These are phyloP conservation scores for Kwoniella dendrophila DNA, from an alignment of 768 basidiomycete genomes.

Conservation along the genomic window DNA sequence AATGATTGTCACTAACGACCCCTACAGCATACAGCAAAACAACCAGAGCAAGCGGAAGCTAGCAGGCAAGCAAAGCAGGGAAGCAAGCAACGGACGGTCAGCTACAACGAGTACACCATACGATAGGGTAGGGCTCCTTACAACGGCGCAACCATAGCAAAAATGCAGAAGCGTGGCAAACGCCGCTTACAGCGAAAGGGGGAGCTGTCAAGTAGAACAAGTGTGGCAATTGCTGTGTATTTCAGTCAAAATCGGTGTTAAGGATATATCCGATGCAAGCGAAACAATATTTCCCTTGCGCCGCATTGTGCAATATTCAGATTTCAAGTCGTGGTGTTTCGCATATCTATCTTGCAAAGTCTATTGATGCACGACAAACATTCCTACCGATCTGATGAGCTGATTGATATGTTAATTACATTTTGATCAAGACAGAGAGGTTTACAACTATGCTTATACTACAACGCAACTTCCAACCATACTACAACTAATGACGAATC, in stretches of 20 bases:
- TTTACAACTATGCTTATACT: too few relatives aligned
- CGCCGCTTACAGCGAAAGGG: not conserved
- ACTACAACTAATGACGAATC: too few relatives aligned
- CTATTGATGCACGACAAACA: too few relatives aligned
- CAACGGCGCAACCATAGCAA: not conserved
- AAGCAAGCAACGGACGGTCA: conserved; percentile 1
- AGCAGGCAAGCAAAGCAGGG: conserved; percentile 7
- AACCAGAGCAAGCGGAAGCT: too few relatives aligned
- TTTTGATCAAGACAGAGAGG: too few relatives aligned
- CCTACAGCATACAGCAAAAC: not conserved
- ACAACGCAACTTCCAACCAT: too few relatives aligned
- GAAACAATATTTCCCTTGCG: not conserved
- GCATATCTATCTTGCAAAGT: too few relatives aligned
- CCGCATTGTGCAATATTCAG: too few relatives aligned
- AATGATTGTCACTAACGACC: not conserved
- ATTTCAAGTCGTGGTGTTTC: too few relatives aligned
- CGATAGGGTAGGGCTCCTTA: not conserved
- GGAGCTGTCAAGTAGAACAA: not conserved
- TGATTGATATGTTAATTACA: too few relatives aligned
- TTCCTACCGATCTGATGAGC: too few relatives aligned
- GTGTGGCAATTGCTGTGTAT: not conserved
- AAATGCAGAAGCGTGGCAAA: conserved; percentile 5
- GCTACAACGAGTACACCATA: not conserved
- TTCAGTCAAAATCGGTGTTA: not conserved
- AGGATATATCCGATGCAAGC: conserved; percentile 12